These are phyloP conservation scores for Dalechampia spathulata DNA, from an alignment of 441 rosid genomes.

Conservation along the genomic window DNA sequence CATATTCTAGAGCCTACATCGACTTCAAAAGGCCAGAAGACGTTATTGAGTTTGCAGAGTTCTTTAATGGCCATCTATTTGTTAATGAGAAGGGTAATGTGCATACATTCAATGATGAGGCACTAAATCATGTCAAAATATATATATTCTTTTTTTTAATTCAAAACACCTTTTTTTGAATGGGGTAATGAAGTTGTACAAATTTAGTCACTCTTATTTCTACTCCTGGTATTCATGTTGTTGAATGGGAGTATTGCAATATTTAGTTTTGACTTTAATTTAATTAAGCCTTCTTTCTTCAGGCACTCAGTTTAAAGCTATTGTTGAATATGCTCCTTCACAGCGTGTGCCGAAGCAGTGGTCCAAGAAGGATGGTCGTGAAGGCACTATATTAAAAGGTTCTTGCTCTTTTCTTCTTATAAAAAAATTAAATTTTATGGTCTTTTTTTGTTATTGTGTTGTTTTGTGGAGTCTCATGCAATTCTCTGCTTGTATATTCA, in stretches of 20 bases:
- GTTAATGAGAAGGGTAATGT: constrained; percentile 75
- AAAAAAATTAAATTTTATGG: too few species aligned
- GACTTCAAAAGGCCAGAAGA: constrained; percentile 61
- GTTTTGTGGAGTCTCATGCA: background rate
- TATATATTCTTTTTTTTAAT: constrained; percentile 10
- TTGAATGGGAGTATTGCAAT: background rate
- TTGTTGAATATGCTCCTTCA: constrained; percentile 74
- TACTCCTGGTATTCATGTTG: background rate
- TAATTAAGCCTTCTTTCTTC: constrained; percentile 11
- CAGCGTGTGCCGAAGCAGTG: constrained; percentile 59
- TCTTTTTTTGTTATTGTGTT: constrained; percentile 5
- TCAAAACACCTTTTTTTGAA: constrained; percentile 9
- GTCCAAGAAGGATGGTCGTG: constrained; percentile 65
- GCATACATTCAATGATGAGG: constrained; percentile 9
- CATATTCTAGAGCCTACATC: constrained; percentile 56
- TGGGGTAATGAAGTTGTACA: constrained; percentile 7
- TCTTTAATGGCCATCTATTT: constrained; percentile 70
- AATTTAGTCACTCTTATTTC: background rate
- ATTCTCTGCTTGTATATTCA: constrained; percentile 18
- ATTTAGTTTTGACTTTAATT: background rate
- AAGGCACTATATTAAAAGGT: constrained; percentile 64
- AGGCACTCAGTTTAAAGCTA: constrained; percentile 62
- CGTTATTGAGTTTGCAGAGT: constrained; percentile 66
- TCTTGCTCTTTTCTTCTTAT: background rate
- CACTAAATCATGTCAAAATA: constrained; percentile 3